Evolutionary conservation across 495 filamentous ascomycete genomes (phyloP), one percentile per base, ranked within the genome.

Genomic region (Aspergillus conjunctus): DNA sequence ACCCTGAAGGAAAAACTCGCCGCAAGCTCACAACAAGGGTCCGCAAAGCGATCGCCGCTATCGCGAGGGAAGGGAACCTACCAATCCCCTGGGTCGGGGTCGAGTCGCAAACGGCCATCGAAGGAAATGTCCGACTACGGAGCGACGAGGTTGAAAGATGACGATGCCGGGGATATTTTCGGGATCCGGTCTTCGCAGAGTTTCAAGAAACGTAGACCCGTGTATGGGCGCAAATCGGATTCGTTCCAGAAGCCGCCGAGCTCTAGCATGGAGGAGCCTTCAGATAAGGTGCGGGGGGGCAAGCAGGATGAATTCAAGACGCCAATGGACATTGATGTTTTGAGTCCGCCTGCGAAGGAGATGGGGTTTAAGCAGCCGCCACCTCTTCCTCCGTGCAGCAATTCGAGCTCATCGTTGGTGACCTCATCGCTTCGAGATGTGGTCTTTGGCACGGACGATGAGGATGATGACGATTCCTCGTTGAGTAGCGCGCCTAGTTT

Each of bases 1-100:
- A 69, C 57, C 8, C 51, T 73, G 32, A 64, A 68, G 43, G 54
- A 70, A 45, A 77, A 71, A 55, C 59, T 68, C 18, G 59, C 59
- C 6, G 22, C 15, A 8, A 18, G 9, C 4, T 54, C 54, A 21
- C 54, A 5, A 2, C 26, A 26, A 26, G 26, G 26, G 26, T 2
- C 15, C n/a, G 45, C 21, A 9, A 54, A 17, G 21, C 10, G 21
- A 48, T 44, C 15, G n/a, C 52, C 30, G 33, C 31, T 32, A 15
- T 37, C 59, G 14, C 50, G 65, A 59, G 54, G 43, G 26, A 48
- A 45, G 44, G 41, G 31, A 30, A 51, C 15, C n/a, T 51, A 21
- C n/a, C 53, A 56, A 18, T 37, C 56, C 14, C 44, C 60, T 15
- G 50, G 52, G 21, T 51, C 58, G n/a, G 49, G 52, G 30, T 52